Conservation (phyloP, 2,329 filamentous ascomycete genomes). For the Stachybotrys chlorohalonatus region DNA sequence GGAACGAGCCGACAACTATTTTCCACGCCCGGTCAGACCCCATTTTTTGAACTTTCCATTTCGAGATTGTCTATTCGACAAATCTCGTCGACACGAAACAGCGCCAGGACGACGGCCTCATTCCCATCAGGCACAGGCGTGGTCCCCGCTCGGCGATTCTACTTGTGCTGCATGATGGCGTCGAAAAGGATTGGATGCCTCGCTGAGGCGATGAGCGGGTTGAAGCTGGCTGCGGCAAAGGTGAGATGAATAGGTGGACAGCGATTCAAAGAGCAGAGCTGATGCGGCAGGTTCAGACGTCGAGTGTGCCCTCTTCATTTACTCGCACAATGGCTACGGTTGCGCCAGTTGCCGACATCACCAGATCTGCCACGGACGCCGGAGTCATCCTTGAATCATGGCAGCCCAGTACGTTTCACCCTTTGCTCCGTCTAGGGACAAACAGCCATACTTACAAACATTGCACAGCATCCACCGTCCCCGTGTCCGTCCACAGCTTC, state of each 20-base stretch:
- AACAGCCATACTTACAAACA: slow-evolving; percentile 3
- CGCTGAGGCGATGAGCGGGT: slow-evolving; percentile 40
- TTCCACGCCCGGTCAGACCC: no score
- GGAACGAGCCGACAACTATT: no score
- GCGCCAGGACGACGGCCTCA: background rate
- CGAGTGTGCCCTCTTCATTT: slow-evolving; percentile 27
- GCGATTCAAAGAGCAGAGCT: no score
- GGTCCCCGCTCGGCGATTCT: background rate
- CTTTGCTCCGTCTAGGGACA: background rate
- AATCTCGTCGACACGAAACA: background rate
- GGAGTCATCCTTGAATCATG: slow-evolving; percentile 30
- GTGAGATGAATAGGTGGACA: slow-evolving; percentile 9
- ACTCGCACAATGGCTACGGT: slow-evolving; percentile 50
- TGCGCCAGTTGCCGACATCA: slow-evolving; percentile 27
- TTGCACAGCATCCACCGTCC: slow-evolving; percentile 50
- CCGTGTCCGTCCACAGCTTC: slow-evolving; percentile 83
- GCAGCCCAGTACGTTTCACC: slow-evolving; percentile 31
- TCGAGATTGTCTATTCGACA: no score
- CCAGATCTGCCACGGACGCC: slow-evolving; percentile 20
- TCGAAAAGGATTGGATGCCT: slow-evolving; percentile 40
- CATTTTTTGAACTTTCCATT: no score
- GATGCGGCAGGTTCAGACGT: background rate
- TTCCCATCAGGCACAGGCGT: background rate
- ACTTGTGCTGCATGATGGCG: slow-evolving; percentile 24
- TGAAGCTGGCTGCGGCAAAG: slow-evolving; percentile 35